Evolutionary conservation across 1,139 yeast species (phyloP), one percentile per base, ranked within the genome.

Genomic region (Zygoascus hellenicus): DNA sequence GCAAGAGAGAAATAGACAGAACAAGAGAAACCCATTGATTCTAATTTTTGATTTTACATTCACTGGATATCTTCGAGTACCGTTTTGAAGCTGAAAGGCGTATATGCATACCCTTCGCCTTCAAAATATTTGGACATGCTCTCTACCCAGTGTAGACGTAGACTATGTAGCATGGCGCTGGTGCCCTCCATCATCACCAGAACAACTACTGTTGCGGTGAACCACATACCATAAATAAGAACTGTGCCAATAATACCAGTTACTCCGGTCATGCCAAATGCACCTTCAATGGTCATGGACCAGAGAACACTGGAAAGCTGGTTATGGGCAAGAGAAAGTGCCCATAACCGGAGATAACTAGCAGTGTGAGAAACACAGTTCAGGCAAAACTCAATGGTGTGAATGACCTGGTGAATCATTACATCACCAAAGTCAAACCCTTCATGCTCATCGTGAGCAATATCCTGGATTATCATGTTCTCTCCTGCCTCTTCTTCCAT

Each of bases 321-420:
- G 19, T 96, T 95, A 65, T 94, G 99, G 0, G 99, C 99, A 53
- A 94, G 77, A 1, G 97, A 90, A 54, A 94, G 76, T 0, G 99
- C 99, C 98, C 98, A 94, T 51, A 92, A 72, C 65, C 98, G 83
- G 58, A 92, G 76, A 63, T 94, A 94, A 0, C 97, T 90, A 0
- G 99, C 99, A 0, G 98, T 94, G 65, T 94, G 99, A 14, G 97
- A 88, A 35, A 94, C 97, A 71, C 97, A 86, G 67, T 92, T 92
- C 59, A 94, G 77, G 64, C 99, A 94, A 67, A 92, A 94, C 70
- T 94, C 99, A 67, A 94, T 94, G 2, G 99, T 94, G 65, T 92
- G 97, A 59, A 94, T 94, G 33, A 94, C 97, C 69, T 94, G 99
- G 66, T 94, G 97, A 55, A 94, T 92, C 75, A 94, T 85, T 34